phyloP scores from a whole-genome alignment of 2,329 filamentous ascomycete genomes.

The Microcyclospora tardicrescens region DNA sequence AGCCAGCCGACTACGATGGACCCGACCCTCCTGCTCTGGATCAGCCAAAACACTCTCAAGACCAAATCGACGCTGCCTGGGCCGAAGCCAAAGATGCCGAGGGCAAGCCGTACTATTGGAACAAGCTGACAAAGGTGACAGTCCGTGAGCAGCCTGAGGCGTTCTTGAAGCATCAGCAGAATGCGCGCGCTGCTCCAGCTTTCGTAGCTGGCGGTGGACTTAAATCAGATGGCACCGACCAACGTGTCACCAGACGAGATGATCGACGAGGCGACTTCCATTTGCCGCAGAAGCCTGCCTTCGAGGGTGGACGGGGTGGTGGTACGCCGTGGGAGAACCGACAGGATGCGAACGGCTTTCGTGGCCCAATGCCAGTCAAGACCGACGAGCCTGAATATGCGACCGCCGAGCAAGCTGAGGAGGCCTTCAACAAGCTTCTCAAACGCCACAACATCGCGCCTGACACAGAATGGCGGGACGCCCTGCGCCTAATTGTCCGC shows the following conservation, averaged over 20 bases:
- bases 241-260: constrained; percentile 19
- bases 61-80: constrained; percentile 61
- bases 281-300: constrained; percentile 27
- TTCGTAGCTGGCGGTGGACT: constrained; percentile 44
- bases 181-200: constrained; percentile 16
- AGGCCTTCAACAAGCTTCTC: constrained; percentile 82
- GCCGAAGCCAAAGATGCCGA: constrained; percentile 81
- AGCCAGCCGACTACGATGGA: constrained; percentile 55
- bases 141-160: constrained; percentile 75
- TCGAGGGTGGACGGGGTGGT: constrained; percentile 17
- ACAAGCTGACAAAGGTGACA: constrained; percentile 80
- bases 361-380: constrained; percentile 22
- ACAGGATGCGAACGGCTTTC: constrained; percentile 20
- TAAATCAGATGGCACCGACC: constrained; percentile 10
- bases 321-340: constrained; percentile 20
- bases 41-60: constrained; percentile 23
- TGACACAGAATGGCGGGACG: constrained; percentile 87
- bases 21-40: constrained; percentile 49
- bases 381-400: constrained; percentile 53
- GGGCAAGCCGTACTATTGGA: constrained; percentile 86
- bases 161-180: constrained; percentile 10
- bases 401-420: constrained; percentile 76
- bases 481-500: constrained; percentile 71
- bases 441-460: constrained; percentile 74
- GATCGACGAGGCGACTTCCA: constrained; percentile 26